phyloP scores from a whole-genome alignment of 148 eudicot species.

The Limonium bicolor region DNA sequence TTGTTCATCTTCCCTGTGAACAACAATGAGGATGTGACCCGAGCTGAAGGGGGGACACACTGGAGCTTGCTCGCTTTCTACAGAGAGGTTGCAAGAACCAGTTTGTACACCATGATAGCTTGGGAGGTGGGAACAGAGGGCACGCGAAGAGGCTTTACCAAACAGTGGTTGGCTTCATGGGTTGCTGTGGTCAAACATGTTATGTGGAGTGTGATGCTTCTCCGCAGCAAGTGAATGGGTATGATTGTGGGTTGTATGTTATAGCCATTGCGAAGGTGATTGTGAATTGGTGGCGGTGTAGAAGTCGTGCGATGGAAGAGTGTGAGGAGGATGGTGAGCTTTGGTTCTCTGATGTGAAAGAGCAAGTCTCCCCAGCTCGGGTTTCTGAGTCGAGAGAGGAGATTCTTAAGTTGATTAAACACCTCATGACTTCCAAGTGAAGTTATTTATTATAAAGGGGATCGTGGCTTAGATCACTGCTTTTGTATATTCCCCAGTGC shows the following conservation, averaged over 20 bases:
- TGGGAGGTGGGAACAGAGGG: slow-evolving; percentile 16
- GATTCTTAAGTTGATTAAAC: slow-evolving; percentile 29
- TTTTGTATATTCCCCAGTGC: no score
- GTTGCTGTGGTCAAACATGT: slow-evolving; percentile 3
- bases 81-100: slow-evolving; percentile 24
- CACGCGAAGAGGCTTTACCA: slow-evolving; percentile 37
- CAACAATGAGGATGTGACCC: slow-evolving; percentile 40
- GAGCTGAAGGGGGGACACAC: slow-evolving; percentile 64
- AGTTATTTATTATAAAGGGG: no score
- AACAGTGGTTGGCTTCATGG: slow-evolving; percentile 24
- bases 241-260: slow-evolving; percentile 81
- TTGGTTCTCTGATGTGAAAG: slow-evolving; percentile 37
- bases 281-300: slow-evolving; percentile 32
- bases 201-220: slow-evolving; percentile 31
- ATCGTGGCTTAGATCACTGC: no score
- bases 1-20: slow-evolving; percentile 68
- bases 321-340: slow-evolving; percentile 17
- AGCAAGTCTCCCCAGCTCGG: slow-evolving; percentile 26
- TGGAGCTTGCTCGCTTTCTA: slow-evolving; percentile 81
- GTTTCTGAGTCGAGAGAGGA: slow-evolving; percentile 40
- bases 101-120: slow-evolving; percentile 87
- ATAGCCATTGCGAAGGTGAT: slow-evolving; percentile 53
- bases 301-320: no score
- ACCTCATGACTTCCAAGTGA: slow-evolving; percentile 22
- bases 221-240: slow-evolving; percentile 61